Evolutionary conservation across 129 eudicot genomes (phyloP).

Genomic region (Centella asiatica): DNA sequence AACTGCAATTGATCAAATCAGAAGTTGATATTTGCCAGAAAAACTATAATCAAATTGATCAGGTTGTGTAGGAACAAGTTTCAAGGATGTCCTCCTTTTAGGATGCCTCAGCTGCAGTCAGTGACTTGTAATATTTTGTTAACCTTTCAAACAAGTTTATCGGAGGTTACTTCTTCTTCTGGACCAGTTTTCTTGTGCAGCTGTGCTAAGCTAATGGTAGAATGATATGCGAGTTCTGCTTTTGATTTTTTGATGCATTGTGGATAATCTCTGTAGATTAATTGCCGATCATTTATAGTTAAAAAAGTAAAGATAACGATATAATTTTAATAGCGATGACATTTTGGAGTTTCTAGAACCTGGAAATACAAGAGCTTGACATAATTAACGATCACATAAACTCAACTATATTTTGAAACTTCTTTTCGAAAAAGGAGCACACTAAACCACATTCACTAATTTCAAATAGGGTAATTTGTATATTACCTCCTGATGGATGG

Average conservation of each 20-base stretch:
- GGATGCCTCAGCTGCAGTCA: slow-evolving; percentile 17
- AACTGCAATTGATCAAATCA: background rate
- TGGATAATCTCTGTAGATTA: background rate
- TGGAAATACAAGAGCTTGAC: too few species aligned
- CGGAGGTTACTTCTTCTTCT: background rate
- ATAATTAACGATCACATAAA: too few species aligned
- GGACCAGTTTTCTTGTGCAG: background rate
- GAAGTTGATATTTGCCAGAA: background rate
- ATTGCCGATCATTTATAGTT: too few species aligned
- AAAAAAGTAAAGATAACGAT: too few species aligned
- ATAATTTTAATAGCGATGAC: too few species aligned
- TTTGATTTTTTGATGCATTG: background rate
- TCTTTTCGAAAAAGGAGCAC: too few species aligned
- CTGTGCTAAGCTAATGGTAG: background rate
- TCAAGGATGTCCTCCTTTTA: background rate
- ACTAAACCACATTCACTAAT: too few species aligned
- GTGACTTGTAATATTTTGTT: background rate
- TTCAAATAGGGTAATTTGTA: too few species aligned
- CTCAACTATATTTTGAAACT: too few species aligned
- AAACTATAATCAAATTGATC: background rate
- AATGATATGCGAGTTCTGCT: too few species aligned
- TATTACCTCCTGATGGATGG: too few species aligned
- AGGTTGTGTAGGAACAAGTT: background rate
- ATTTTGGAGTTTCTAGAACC: too few species aligned
- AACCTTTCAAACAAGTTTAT: background rate